phyloP scores from a whole-genome alignment of 176 grass and related monocot genomes.

The Raddia distichophylla region DNA sequence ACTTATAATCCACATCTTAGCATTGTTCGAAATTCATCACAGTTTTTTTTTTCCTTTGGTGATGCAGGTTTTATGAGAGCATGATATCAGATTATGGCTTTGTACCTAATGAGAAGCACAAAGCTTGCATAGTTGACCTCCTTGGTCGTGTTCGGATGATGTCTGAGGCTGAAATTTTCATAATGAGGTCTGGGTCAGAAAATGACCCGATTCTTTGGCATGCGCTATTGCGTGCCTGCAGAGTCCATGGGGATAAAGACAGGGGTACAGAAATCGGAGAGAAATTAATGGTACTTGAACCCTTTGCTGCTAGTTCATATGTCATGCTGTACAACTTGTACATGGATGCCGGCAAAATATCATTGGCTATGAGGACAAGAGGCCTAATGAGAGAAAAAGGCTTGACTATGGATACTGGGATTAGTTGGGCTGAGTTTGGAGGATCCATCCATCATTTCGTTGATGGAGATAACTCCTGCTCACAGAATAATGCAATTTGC shows the following conservation, averaged over 20 bases:
- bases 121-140: conserved; percentile 69
- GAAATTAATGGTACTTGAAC: conserved; percentile 64
- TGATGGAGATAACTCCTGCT: conserved; percentile 41
- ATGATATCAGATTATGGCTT: conserved; percentile 63
- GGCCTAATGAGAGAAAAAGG: conserved; percentile 85
- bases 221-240: conserved; percentile 59
- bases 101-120: conserved; percentile 46
- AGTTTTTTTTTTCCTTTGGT: conserved; percentile 24
- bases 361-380: conserved; percentile 82
- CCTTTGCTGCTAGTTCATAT: conserved; percentile 63
- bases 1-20: background rate
- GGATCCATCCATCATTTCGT: conserved; percentile 51
- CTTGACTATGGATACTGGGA: conserved; percentile 46
- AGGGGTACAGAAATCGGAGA: conserved; percentile 52
- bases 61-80: conserved; percentile 63
- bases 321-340: conserved; percentile 74
- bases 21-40: background rate
- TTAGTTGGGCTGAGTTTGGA: conserved; percentile 71
- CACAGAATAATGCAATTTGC: conserved; percentile 36
- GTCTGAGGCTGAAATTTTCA: conserved; percentile 60
- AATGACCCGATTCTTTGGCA: conserved; percentile 58
- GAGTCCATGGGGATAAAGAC: conserved; percentile 63
- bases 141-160: conserved; percentile 63
- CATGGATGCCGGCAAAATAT: conserved; percentile 70
- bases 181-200: conserved; percentile 57